Percentiles rank a stretch among this genome's conserved stretches.
These are phyloP conservation scores for Epichloe brachyelytri DNA, from an alignment of 2,329 filamentous ascomycete genomes.

Conservation along the genomic window DNA sequence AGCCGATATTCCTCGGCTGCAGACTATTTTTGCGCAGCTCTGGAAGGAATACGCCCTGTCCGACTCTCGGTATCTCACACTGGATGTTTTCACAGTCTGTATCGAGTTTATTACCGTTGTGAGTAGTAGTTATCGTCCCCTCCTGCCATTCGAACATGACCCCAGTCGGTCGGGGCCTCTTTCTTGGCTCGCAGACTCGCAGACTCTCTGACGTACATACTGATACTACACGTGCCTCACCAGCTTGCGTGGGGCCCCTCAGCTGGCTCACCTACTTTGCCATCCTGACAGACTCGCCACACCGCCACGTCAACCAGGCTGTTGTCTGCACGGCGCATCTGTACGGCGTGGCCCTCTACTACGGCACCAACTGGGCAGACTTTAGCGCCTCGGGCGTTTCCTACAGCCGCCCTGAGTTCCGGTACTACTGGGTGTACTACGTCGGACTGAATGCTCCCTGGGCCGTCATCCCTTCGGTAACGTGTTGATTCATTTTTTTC, in stretches of 20 bases:
- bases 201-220: no score
- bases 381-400: conserved; percentile 28
- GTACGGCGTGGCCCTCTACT: conserved; percentile 52
- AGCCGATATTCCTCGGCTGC: conserved; percentile 47
- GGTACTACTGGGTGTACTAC: conserved; percentile 54
- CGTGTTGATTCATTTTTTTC: conserved; percentile 5
- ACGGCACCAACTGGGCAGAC: conserved; percentile 41
- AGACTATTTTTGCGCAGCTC: conserved; percentile 67
- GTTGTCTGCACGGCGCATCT: conserved; percentile 40
- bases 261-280: conserved; percentile 35
- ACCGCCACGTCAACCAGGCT: conserved; percentile 39
- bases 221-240: not conserved
- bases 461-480: conserved; percentile 41
- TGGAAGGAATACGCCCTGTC: conserved; percentile 90
- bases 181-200: not conserved
- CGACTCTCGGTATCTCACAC: conserved; percentile 75
- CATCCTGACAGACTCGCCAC: conserved; percentile 29
- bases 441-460: conserved; percentile 48
- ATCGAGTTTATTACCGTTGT: conserved; percentile 75
- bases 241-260: conserved; percentile 44
- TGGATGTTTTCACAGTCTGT: conserved; percentile 73
- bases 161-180: not conserved
- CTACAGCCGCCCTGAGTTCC: conserved; percentile 44
- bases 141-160: not conserved
- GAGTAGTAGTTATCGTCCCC: conserved; percentile 17